Conservation (phyloP, 2,329 filamentous ascomycete species). For the Aureobasidium sp. region DNA sequence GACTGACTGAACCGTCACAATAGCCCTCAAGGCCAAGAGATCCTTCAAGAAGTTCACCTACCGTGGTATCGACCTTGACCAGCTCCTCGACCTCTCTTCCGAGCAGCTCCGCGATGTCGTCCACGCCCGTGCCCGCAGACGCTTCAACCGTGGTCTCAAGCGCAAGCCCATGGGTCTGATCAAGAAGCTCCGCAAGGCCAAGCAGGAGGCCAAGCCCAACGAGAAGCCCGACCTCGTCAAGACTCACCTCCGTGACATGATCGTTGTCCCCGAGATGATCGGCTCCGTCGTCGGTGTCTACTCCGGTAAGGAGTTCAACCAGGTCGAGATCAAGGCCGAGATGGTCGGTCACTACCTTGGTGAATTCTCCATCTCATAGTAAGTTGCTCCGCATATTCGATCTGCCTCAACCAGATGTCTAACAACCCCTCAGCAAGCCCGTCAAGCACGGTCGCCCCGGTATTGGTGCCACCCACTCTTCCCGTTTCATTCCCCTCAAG, state of each 20-base stretch:
- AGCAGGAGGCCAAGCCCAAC: conserved; percentile 98
- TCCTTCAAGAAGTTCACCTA: conserved; percentile 99
- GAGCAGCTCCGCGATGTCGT: conserved; percentile 99
- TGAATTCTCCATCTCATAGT: conserved; percentile 99
- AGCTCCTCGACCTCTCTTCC: conserved; percentile 98
- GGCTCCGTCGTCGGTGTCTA: conserved; percentile 98
- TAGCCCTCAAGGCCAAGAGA: conserved; percentile 99
- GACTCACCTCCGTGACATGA: conserved; percentile 99
- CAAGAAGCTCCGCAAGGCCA: conserved; percentile 99
- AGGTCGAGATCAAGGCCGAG: conserved; percentile 99
- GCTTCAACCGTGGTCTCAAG: conserved; percentile 99
- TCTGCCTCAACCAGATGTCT: conserved; percentile 1
- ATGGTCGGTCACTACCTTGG: conserved; percentile 99
- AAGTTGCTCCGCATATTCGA: conserved; percentile 42
- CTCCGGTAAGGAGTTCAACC: conserved; percentile 99
- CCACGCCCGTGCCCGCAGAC: conserved; percentile 94
- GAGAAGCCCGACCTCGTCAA: conserved; percentile 99
- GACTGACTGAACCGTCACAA: conserved; percentile 27
- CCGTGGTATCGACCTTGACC: conserved; percentile 98
- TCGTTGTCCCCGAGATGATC: conserved; percentile 99
- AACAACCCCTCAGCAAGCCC: conserved; percentile 74
- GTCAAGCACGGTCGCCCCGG: conserved; percentile 99
- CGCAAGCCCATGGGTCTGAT: conserved; percentile 99
- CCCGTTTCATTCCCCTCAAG: conserved; percentile 99
- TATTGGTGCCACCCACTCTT: conserved; percentile 99